phyloP scores from a whole-genome alignment of 208 protist species.

The Trypanosoma theileri region DNA sequence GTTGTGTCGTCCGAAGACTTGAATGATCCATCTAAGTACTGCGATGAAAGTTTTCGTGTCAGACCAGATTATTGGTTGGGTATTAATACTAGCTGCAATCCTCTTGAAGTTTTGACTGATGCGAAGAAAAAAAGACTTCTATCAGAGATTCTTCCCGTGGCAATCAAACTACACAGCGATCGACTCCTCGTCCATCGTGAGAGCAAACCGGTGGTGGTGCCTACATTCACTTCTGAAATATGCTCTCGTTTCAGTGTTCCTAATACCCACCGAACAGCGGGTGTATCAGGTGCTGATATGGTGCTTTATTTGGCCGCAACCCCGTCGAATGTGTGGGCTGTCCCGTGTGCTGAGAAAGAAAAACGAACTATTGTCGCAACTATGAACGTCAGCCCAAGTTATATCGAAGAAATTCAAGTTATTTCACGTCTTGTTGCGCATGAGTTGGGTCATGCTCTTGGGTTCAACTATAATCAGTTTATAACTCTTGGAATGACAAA shows the following conservation, averaged over 20 bases:
- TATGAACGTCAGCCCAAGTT: constrained; percentile 40
- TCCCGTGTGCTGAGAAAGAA: constrained; percentile 30
- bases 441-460: constrained; percentile 67
- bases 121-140: constrained; percentile 8
- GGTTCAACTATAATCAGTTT: constrained; percentile 13
- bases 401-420: constrained; percentile 14
- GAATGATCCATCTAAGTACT: not conserved
- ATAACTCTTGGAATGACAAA: not conserved
- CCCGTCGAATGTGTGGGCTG: constrained; percentile 19
- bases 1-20: not conserved
- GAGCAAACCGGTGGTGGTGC: not conserved
- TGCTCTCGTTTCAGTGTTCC: constrained; percentile 17
- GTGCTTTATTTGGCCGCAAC: constrained; percentile 29
- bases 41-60: not conserved
- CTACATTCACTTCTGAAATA: not conserved
- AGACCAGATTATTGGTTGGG: not conserved
- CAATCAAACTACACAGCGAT: constrained; percentile 18
- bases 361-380: constrained; percentile 37
- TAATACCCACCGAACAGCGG: not conserved
- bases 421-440: constrained; percentile 54
- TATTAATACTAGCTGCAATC: not conserved
- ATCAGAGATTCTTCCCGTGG: constrained; percentile 3
- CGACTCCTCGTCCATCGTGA: constrained; percentile 14
- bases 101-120: not conserved
- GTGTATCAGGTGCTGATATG: constrained; percentile 20